Evolutionary conservation across 192 early-diverging fungal genomes (phyloP).

Genomic region (Dissophora globulifera): DNA sequence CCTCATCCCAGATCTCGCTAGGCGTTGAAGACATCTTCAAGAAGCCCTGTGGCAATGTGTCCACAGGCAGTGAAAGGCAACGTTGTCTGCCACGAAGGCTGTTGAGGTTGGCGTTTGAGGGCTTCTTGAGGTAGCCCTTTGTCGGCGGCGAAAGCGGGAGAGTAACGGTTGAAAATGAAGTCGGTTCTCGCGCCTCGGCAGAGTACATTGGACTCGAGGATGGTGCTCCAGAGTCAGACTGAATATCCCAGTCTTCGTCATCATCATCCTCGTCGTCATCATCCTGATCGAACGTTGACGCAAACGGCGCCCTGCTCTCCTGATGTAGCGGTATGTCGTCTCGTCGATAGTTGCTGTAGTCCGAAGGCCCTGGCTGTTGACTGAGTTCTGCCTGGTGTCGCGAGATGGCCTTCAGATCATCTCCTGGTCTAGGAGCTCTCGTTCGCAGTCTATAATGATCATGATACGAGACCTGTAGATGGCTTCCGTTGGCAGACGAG

Average conservation of each 20-base stretch:
- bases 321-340: neutral
- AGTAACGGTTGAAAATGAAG: slow-evolving; percentile 20
- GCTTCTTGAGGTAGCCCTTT: slow-evolving; percentile 18
- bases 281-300: slow-evolving; percentile 2
- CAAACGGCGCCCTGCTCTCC: neutral
- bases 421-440: slow-evolving; percentile 5
- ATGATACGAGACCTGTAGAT: slow-evolving; percentile 18
- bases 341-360: neutral
- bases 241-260: slow-evolving; percentile 47
- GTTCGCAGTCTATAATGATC: slow-evolving; percentile 11
- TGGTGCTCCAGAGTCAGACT: slow-evolving; percentile 26
- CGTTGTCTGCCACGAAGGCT: slow-evolving; percentile 30
- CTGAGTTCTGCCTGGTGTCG: slow-evolving; percentile 42
- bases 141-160: slow-evolving; percentile 7
- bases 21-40: slow-evolving; percentile 25
- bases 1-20: slow-evolving; percentile 58
- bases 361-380: slow-evolving; percentile 1
- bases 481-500: neutral
- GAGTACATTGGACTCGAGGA: slow-evolving; percentile 48
- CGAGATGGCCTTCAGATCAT: slow-evolving; percentile 34
- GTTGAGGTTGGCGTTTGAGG: slow-evolving; percentile 24
- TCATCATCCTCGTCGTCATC: slow-evolving; percentile 52
- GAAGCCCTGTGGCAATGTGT: neutral
- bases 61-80: slow-evolving; percentile 16
- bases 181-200: slow-evolving; percentile 20